Percentiles rank a stretch among this genome's conserved stretches.
Conservation (phyloP, 768 basidiomycete genomes). For the Mycena filopes region DNA sequence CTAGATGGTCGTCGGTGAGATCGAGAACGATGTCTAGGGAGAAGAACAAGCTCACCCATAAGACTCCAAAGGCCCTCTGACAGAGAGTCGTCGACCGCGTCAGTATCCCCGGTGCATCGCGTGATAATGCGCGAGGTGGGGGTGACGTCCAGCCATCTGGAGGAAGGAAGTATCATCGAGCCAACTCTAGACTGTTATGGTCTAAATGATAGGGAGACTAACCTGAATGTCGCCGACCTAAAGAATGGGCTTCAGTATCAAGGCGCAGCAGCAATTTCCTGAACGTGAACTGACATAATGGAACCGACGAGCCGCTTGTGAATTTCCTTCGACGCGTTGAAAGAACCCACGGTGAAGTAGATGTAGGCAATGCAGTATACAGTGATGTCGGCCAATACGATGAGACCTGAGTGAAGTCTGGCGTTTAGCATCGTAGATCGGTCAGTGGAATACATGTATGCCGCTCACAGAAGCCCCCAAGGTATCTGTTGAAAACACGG, state of each 20-base stretch:
- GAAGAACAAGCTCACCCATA: slow-evolving; percentile 39
- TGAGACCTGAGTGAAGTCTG: slow-evolving; percentile 34
- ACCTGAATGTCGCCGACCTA: too few species aligned
- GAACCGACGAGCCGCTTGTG: slow-evolving; percentile 63
- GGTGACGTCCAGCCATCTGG: slow-evolving; percentile 62
- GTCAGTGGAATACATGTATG: neutral
- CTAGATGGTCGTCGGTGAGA: slow-evolving; percentile 18
- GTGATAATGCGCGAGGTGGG: slow-evolving; percentile 67
- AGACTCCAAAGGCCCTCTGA: slow-evolving; percentile 37
- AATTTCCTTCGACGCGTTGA: slow-evolving; percentile 65
- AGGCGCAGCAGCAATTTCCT: too few species aligned
- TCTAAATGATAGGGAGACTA: too few species aligned
- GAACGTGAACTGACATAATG: slow-evolving; percentile 64
- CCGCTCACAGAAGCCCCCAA: slow-evolving; percentile 17
- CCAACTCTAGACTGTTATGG: too few species aligned
- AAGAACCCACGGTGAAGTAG: slow-evolving; percentile 58
- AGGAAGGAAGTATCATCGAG: too few species aligned
- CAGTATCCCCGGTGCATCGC: slow-evolving; percentile 74
- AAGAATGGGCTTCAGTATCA: too few species aligned
- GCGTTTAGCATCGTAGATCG: neutral
- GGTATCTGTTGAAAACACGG: slow-evolving; percentile 1
- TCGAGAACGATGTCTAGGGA: neutral
- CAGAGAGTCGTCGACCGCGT: slow-evolving; percentile 61
- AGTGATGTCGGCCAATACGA: slow-evolving; percentile 44
- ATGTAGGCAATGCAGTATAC: slow-evolving; percentile 47